Evolutionary conservation across 148 eudicot species (phyloP).

Genomic region (Chenopodium quinoa): DNA sequence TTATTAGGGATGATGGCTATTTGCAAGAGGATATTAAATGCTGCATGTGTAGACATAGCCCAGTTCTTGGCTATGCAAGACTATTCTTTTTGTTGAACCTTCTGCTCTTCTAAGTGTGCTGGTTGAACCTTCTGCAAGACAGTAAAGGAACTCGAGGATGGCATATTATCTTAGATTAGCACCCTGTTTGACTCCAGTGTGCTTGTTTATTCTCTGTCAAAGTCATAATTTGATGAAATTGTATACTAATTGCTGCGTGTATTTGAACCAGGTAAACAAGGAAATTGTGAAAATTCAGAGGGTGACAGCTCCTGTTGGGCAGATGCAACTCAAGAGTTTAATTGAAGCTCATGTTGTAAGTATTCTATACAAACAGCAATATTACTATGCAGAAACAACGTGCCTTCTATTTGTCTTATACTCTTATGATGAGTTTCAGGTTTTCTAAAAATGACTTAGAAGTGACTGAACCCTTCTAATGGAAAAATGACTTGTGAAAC

Average conservation of each 20-base stretch:
- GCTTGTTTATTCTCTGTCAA: neutral
- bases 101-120: neutral
- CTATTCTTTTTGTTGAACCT: neutral
- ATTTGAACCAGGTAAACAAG: conserved; percentile 70
- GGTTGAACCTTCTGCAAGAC: neutral
- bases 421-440: too few relatives aligned
- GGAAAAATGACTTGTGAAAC: too few relatives aligned
- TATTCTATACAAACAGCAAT: conserved; percentile 25
- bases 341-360: conserved; percentile 98
- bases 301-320: conserved; percentile 96
- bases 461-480: too few relatives aligned
- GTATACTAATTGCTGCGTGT: conserved; percentile 1
- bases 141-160: neutral
- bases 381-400: conserved; percentile 9
- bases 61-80: neutral
- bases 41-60: neutral
- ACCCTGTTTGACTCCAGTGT: conserved; percentile 4
- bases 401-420: neutral
- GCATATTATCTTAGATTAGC: neutral
- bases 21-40: neutral
- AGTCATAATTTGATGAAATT: neutral
- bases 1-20: neutral
- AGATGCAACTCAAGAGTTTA: conserved; percentile 89
- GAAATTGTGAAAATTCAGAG: conserved; percentile 98
- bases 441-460: too few relatives aligned